These are phyloP conservation scores for Ogataea paraovalis DNA, from an alignment of 805 yeast species.

Conservation along the genomic window DNA sequence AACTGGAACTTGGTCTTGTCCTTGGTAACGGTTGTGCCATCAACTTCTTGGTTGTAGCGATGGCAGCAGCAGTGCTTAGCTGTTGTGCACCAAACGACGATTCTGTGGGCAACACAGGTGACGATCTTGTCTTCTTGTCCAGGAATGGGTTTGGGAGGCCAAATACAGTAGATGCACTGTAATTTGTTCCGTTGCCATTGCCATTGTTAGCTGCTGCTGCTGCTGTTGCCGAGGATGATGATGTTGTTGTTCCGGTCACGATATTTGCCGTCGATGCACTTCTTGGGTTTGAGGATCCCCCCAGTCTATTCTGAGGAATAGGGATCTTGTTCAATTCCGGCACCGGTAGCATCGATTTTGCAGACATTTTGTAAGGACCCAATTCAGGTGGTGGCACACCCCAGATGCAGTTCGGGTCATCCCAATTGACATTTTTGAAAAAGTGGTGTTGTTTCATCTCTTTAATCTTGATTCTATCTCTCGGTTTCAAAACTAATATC, in stretches of 20 bases:
- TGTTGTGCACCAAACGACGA: constrained; percentile 4
- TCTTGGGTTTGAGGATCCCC: neutral
- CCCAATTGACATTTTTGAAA: constrained; percentile 53
- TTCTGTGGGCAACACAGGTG: constrained; percentile 17
- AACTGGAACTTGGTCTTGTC: constrained; percentile 5
- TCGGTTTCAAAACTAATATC: constrained; percentile 61
- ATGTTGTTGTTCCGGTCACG: too few species aligned
- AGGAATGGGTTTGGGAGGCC: constrained; percentile 19
- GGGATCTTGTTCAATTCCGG: constrained; percentile 42
- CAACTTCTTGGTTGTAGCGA: constrained; percentile 19
- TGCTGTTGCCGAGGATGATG: too few species aligned
- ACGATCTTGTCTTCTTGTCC: constrained; percentile 14
- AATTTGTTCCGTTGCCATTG: constrained; percentile 6
- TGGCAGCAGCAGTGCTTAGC: constrained; percentile 21
- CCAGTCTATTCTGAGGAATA: constrained; percentile 11
- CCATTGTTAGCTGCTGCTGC: constrained; percentile 1
- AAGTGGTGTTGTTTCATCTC: constrained; percentile 63
- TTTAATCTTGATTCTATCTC: constrained; percentile 53
- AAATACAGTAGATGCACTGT: constrained; percentile 13
- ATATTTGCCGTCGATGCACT: constrained; percentile 3
- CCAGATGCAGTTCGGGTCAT: constrained; percentile 56
- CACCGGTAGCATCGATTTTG: constrained; percentile 74
- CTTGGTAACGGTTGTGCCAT: constrained; percentile 11
- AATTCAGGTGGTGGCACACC: constrained; percentile 53
- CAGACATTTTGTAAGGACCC: constrained; percentile 69